phyloP scores from a whole-genome alignment of 208 protist species.

The Zelonia costaricensis region DNA sequence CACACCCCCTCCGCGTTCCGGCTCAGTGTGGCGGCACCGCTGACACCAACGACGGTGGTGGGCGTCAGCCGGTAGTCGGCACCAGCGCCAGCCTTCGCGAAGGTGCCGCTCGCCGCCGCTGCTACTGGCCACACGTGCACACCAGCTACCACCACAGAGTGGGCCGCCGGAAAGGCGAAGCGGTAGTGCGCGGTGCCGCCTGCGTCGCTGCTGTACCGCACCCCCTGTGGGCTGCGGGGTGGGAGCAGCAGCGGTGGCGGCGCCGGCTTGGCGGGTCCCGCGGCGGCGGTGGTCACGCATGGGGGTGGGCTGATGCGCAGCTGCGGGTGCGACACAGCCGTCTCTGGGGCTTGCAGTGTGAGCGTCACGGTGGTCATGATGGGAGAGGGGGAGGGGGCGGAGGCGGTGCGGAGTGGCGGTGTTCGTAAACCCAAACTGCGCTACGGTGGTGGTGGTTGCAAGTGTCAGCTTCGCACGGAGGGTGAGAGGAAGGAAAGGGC shows the following conservation, averaged over 20 bases:
- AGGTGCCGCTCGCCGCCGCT: not conserved
- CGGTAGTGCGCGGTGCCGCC: constrained; percentile 23
- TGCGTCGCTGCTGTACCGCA: constrained; percentile 12
- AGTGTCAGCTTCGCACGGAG: no score
- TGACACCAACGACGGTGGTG: not conserved
- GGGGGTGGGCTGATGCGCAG: not conserved
- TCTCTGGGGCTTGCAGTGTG: no score
- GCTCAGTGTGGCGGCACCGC: not conserved
- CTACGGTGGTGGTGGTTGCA: no score
- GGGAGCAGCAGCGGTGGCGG: not conserved
- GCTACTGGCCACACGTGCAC: not conserved
- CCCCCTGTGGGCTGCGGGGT: constrained; percentile 8
- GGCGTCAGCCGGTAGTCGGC: not conserved
- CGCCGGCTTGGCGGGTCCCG: no score
- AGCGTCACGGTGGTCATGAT: no score
- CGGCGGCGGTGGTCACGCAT: not conserved
- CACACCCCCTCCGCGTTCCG: constrained; percentile 13
- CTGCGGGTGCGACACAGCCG: no score
- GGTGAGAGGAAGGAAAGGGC: no score
- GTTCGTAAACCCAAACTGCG: no score
- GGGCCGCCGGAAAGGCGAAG: constrained; percentile 22
- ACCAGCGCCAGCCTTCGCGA: not conserved
- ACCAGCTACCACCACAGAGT: constrained; percentile 11
- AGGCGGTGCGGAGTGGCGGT: no score
- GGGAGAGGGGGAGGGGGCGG: no score